phyloP scores from a whole-genome alignment of 495 filamentous ascomycete genomes.

The Penicilliopsis zonata region DNA sequence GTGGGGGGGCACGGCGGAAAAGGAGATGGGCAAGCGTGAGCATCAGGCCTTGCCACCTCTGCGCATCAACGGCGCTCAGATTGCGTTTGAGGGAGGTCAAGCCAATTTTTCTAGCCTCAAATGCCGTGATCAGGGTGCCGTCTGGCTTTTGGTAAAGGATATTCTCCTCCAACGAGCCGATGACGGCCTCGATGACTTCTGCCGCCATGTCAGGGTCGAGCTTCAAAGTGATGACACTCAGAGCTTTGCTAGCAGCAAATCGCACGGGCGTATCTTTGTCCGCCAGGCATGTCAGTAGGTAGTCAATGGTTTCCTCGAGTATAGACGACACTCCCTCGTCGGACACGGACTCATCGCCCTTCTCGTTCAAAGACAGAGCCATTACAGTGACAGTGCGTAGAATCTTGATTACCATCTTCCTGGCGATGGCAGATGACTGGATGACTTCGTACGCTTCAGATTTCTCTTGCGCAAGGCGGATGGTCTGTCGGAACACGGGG shows the following conservation, averaged over 20 bases:
- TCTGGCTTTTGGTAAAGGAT: constrained; percentile 50
- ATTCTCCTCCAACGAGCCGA: constrained; percentile 62
- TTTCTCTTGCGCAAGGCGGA: constrained; percentile 24
- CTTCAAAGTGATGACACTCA: constrained; percentile 73
- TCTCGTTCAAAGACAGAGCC: constrained; percentile 35
- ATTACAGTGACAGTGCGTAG: constrained; percentile 58
- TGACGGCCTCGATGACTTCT: constrained; percentile 76
- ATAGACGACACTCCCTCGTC: constrained; percentile 35
- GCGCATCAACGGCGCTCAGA: constrained; percentile 59
- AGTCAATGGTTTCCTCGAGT: constrained; percentile 50
- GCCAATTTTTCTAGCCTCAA: constrained; percentile 21
- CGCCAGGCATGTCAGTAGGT: constrained; percentile 53
- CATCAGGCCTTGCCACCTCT: constrained; percentile 85
- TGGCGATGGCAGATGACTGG: constrained; percentile 57
- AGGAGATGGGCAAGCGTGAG: constrained; percentile 78
- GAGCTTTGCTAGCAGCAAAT: constrained; percentile 81
- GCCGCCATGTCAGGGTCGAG: constrained; percentile 67
- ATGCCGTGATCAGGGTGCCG: constrained; percentile 23
- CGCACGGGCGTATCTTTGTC: constrained; percentile 86
- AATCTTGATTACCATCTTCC: constrained; percentile 74
- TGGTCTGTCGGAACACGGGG: constrained; percentile 35
- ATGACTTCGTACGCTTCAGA: constrained; percentile 35
- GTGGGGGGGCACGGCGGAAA: constrained; percentile 63
- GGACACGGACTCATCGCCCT: constrained; percentile 19
- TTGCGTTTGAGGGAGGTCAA: constrained; percentile 37